Evolutionary conservation across 148 eudicot species (phyloP).

Genomic region (Diospyros lotus): DNA sequence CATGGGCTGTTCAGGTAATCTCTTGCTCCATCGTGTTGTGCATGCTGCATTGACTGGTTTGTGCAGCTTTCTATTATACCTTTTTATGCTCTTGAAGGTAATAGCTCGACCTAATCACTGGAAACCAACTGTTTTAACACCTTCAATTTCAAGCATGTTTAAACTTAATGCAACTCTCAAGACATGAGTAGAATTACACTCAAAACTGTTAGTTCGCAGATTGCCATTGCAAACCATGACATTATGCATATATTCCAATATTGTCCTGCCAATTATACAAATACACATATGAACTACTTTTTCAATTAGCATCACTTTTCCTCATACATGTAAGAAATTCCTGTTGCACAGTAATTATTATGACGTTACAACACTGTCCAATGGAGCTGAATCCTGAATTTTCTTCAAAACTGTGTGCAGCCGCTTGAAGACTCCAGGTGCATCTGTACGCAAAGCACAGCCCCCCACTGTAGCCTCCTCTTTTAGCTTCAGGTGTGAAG

Average conservation of each 20-base stretch:
- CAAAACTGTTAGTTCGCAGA: background rate
- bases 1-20: too few relatives aligned
- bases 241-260: background rate
- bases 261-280: background rate
- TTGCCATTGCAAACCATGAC: background rate
- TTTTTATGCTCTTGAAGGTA: too few relatives aligned
- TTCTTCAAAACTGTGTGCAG: slow-evolving; percentile 24
- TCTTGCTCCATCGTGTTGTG: too few relatives aligned
- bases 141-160: too few relatives aligned
- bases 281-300: background rate
- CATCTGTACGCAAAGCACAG: slow-evolving; percentile 19
- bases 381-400: background rate
- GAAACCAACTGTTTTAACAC: too few relatives aligned
- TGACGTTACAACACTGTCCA: too few relatives aligned
- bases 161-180: too few relatives aligned
- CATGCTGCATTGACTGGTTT: too few relatives aligned
- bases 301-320: background rate
- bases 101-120: too few relatives aligned
- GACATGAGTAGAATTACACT: too few relatives aligned
- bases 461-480: slow-evolving; percentile 41
- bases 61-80: too few relatives aligned
- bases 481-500: slow-evolving; percentile 74
- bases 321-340: background rate
- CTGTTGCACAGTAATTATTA: too few relatives aligned
- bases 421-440: slow-evolving; percentile 28